These are phyloP conservation scores for Arthrinium puccinioides DNA, from an alignment of 2,329 filamentous ascomycete species.

Conservation along the genomic window DNA sequence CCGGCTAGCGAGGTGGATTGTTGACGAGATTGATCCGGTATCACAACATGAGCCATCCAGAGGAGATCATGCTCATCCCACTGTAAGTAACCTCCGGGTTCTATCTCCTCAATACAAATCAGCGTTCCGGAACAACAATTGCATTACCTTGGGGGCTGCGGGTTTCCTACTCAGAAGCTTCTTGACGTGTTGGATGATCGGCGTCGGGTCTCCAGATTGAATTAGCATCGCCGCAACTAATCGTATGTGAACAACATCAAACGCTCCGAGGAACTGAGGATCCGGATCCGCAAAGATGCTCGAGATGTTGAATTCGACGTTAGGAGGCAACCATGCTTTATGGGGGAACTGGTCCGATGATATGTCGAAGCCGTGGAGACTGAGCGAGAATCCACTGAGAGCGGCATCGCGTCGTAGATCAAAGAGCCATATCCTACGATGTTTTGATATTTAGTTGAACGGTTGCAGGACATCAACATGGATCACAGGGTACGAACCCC, in stretches of 20 bases:
- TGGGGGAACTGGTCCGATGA: constrained; percentile 10
- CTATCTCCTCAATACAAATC: too few relatives aligned
- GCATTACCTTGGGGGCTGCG: too few relatives aligned
- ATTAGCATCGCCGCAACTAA: constrained; percentile 9
- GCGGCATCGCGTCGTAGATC: constrained; percentile 2
- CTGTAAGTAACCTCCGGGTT: constrained; percentile 9
- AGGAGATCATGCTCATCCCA: constrained; percentile 9
- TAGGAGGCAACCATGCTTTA: constrained; percentile 7
- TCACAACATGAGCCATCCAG: too few relatives aligned
- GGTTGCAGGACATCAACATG: background rate
- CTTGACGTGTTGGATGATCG: constrained; percentile 4
- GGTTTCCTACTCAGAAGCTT: constrained; percentile 9
- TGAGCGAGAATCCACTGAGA: constrained; percentile 1
- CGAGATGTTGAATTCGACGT: constrained; percentile 10
- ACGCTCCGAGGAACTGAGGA: constrained; percentile 5
- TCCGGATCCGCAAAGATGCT: constrained; percentile 10
- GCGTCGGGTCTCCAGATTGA: constrained; percentile 7
- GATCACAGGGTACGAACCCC: constrained; percentile 1
- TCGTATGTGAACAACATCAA: constrained; percentile 10
- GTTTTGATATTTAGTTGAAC: background rate
- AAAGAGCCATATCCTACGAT: constrained; percentile 7
- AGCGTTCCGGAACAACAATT: background rate
- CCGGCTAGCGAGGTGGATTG: too few relatives aligned
- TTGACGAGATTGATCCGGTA: too few relatives aligned
- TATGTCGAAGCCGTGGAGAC: constrained; percentile 11